A percentile compares a stretch with the other conserved stretches of the same genome.
These are phyloP conservation scores for Chaetomium sp. DNA, from an alignment of 2,329 filamentous ascomycete species.

Conservation along the genomic window DNA sequence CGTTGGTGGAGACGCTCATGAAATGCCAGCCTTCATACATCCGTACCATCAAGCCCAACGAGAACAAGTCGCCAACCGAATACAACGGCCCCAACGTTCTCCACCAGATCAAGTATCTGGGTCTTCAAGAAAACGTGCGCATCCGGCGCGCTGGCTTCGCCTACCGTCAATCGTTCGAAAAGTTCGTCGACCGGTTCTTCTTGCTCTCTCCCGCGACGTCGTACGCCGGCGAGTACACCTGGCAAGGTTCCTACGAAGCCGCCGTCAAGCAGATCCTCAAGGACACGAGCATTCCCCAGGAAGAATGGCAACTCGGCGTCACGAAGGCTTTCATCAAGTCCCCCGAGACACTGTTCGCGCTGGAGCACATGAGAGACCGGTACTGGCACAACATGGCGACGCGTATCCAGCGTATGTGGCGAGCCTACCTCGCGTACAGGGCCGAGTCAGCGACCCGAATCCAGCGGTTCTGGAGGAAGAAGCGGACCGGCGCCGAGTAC, in stretches of 20 bases:
- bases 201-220: conserved; percentile 90
- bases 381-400: conserved; percentile 99
- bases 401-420: conserved; percentile 94
- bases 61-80: conserved; percentile 94
- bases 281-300: conserved; percentile 90
- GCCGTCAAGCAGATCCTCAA: conserved; percentile 92
- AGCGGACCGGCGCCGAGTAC: conserved; percentile 86
- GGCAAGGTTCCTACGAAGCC: conserved; percentile 84
- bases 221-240: conserved; percentile 96
- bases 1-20: conserved; percentile 92
- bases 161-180: conserved; percentile 95
- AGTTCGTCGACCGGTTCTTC: conserved; percentile 97
- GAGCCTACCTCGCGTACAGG: conserved; percentile 90
- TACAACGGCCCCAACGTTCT: conserved; percentile 91
- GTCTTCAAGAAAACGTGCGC: conserved; percentile 98
- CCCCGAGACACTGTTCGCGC: conserved; percentile 91
- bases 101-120: conserved; percentile 98
- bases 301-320: conserved; percentile 96
- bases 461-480: conserved; percentile 93
- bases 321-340: conserved; percentile 98
- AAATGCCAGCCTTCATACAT: conserved; percentile 98
- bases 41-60: conserved; percentile 98
- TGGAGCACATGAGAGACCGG: conserved; percentile 95
- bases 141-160: conserved; percentile 96
- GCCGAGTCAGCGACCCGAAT: conserved; percentile 92